Base-by-base conservation (phyloP, 495 filamentous ascomycete species). In the Bacidia gigantensis region DNA sequence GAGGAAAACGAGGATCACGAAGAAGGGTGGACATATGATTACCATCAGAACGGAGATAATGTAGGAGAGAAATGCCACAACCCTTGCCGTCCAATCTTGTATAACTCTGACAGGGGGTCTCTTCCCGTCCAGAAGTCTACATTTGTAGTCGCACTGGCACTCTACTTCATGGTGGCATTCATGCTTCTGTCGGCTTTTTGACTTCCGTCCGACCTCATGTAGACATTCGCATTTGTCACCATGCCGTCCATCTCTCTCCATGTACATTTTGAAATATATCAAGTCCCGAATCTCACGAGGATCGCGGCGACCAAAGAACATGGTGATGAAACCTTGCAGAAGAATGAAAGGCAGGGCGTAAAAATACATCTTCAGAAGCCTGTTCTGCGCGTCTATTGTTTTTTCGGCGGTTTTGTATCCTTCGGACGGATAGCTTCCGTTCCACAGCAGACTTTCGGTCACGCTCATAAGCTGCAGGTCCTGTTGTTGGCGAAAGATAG, bases 251-350 rank as follows among this genome's bases (percentile, higher is more conserved):
- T 24, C 39, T 12, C 32, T 22, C 32, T 43, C n/a, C 17, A 55
- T 50, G 46, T 29, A 55, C 24, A 55, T 46, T 11, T 25, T 45
- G 11, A 55, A 32, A 23, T 50, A 55, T 22, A 55, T 46, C 10
- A 50, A 20, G 32, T 55, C 53, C 9, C 53, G 53, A 24, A 50
- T 50, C 26, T 55, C 53, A 14, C 46, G 22, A 17, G 53, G 46
- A 25, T 50, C 53, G 24, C 46, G 35, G 11, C 53, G 53, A 1
- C 53, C 53, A 22, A 50, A 55, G 24, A 49, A 24, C n/a, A 47
- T 38, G 9, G 47, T 50, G 38, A 55, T 55, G 53, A 55, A 50
- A 20, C 53, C 53, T 55, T 55, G 53, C 22, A 55, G 10, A 9
- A 50, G 10, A 25, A 50, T 50, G 38, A 55, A 55, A 14, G 47